Conservation (phyloP, 1,284 basidiomycete genomes). For the Moniliophthora roreri region DNA sequence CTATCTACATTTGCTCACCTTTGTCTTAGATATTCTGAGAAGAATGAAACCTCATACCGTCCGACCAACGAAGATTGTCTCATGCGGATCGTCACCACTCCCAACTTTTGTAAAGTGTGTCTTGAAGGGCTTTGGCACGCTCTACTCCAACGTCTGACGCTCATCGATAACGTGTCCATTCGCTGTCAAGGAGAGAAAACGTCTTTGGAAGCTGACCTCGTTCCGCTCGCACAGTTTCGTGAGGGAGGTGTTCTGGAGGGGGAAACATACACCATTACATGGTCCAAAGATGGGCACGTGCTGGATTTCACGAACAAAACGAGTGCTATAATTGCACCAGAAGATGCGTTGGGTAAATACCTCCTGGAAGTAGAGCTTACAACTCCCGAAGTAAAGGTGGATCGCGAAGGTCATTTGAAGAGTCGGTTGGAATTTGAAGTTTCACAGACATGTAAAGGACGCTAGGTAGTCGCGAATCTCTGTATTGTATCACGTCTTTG, state of each 20-base stretch:
- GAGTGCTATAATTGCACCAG: constrained; percentile 35
- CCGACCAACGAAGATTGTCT: constrained; percentile 85
- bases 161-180: constrained; percentile 55
- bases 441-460: background rate
- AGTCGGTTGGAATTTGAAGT: constrained; percentile 6
- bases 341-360: constrained; percentile 38
- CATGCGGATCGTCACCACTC: constrained; percentile 73
- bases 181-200: constrained; percentile 28
- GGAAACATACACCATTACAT: constrained; percentile 58
- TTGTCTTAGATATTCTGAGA: constrained; percentile 46
- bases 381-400: constrained; percentile 57
- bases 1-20: constrained; percentile 5
- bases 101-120: constrained; percentile 78
- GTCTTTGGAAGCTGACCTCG: constrained; percentile 42
- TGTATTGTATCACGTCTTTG: too few relatives aligned
- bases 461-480: too few relatives aligned
- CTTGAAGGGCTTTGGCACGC: constrained; percentile 71
- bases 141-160: constrained; percentile 54
- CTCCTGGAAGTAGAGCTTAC: constrained; percentile 46
- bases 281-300: constrained; percentile 50
- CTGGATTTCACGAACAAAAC: constrained; percentile 49
- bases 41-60: constrained; percentile 64
- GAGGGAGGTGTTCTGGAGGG: constrained; percentile 26
- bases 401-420: constrained; percentile 33
- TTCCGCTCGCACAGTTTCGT: constrained; percentile 63